Base-by-base conservation (phyloP, 108 stramenopile species). In the Pseudonitzschia multistriata region DNA sequence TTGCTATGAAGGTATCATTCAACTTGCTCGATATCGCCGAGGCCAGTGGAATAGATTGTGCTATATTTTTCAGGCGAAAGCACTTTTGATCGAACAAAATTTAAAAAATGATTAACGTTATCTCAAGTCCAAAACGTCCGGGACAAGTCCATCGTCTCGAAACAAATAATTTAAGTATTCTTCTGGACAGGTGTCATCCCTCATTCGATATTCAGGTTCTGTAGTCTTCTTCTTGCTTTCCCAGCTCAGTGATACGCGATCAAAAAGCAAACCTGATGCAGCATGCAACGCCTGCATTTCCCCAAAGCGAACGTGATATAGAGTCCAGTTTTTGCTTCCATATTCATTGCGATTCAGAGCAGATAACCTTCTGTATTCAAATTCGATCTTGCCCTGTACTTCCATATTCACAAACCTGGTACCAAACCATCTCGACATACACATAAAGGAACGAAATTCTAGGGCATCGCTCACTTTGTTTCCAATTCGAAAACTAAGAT, bases 391-490 rank as follows among this genome's bases (percentile, higher is more conserved):
- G n/a, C 48, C 45, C 30, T 68, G 36, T 34, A 33, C 22, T 64
- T 75, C 74, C 33, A 75, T 57, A 15, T 35, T 37, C 3, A 65
- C 47, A 27, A 83, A 49, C 30, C 71, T 66, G 11, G 80, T 72
- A 48, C 72, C 71, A 49, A 72, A 61, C 66, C 85, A 60, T 37
- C 92, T 78, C 11, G 71, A 72, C 2, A 93, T 24, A 54, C 87
- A 87, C 76, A 84, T 79, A 33, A 75, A 53, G 4, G 88, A 71
- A 34, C 89, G 74, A 53, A 74, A 90, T 66, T 93, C 89, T 29
- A 90, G 62, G 11, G 77, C 74, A 59, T 85, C 79, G 25, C 52
- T 78, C 39, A 64, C 63, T 7, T 74, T 66, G 13, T 66, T 76
- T 55, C 69, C 80, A 21, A 90, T 52, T 25, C 67, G 15, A 66